Percentiles rank a stretch among this genome's conserved stretches.
Evolutionary conservation across 2,329 filamentous ascomycete species (phyloP).

Genomic region (Colletotrichum tamarilloi): DNA sequence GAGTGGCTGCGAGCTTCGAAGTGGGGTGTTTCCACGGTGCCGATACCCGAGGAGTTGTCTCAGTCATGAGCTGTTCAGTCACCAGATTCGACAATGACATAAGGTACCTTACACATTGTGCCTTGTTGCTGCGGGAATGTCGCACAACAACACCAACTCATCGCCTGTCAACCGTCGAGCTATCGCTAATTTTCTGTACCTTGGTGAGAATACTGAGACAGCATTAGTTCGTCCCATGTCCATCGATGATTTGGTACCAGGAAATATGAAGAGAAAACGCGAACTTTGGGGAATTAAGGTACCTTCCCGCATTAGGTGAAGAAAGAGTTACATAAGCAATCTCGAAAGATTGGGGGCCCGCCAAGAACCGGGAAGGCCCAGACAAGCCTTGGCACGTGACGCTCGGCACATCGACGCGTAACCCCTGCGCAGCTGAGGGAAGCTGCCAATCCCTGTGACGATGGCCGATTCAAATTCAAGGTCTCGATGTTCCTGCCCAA

Average conservation of each 20-base stretch:
- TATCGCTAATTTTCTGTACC: too few species aligned
- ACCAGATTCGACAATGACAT: neutral
- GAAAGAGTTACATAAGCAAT: constrained; percentile 12
- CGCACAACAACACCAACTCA: neutral
- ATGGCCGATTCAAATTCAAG: constrained; percentile 9
- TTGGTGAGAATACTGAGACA: neutral
- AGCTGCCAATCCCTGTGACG: neutral
- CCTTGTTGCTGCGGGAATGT: neutral
- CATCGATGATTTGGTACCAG: neutral
- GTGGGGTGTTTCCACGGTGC: constrained; percentile 13
- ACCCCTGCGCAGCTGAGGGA: constrained; percentile 6
- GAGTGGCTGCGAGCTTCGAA: neutral
- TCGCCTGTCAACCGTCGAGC: neutral
- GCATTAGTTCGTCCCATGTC: neutral
- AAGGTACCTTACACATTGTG: neutral
- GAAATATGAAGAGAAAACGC: too few species aligned
- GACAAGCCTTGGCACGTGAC: constrained; percentile 33
- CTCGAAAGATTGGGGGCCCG: neutral
- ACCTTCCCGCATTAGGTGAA: too few species aligned
- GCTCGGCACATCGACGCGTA: constrained; percentile 30
- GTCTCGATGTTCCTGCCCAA: constrained; percentile 1
- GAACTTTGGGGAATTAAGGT: neutral
- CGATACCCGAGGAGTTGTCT: constrained; percentile 26
- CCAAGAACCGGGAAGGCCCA: neutral
- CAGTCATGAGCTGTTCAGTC: neutral